A percentile compares a stretch with the other conserved stretches of the same genome.
These are phyloP conservation scores for Cucurbita moschata DNA, from an alignment of 306 rosid species.

Conservation along the genomic window DNA sequence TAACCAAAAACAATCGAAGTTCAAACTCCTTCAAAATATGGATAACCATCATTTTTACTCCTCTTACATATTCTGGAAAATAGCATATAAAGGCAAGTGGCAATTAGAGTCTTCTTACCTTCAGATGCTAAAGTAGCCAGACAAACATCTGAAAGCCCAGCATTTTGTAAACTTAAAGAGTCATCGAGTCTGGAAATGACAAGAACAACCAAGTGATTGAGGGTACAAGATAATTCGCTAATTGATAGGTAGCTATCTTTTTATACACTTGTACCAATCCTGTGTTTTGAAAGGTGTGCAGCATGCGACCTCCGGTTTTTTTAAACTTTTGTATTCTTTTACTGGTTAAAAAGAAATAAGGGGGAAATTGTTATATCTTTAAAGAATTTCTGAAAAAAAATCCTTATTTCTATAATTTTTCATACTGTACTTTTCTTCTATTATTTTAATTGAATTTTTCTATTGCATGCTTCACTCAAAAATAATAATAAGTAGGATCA, in stretches of 20 bases:
- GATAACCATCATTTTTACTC: neutral
- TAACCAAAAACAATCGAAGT: neutral
- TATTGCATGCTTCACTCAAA: neutral
- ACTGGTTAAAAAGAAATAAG: neutral
- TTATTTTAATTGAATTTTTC: neutral
- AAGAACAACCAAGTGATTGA: conserved; percentile 11
- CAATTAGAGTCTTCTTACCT: conserved; percentile 24
- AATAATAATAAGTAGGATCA: neutral
- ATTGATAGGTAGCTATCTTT: neutral
- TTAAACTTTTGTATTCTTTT: neutral
- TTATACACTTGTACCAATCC: neutral
- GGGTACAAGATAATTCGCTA: neutral
- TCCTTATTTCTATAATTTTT: neutral
- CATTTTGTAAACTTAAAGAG: conserved; percentile 49
- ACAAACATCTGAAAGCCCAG: conserved; percentile 73
- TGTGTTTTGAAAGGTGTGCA: neutral
- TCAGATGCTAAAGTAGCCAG: conserved; percentile 67
- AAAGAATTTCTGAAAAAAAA: neutral
- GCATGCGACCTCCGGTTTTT: neutral
- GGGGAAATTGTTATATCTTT: neutral
- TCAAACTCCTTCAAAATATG: neutral
- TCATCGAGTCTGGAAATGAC: conserved; percentile 47
- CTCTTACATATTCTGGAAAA: neutral
- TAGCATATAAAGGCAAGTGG: neutral
- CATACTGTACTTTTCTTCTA: neutral